A percentile compares a stretch with the other conserved stretches of the same genome.
Conservation (phyloP, 2,329 filamentous ascomycete genomes). For the Mycosphaerella arachidis region DNA sequence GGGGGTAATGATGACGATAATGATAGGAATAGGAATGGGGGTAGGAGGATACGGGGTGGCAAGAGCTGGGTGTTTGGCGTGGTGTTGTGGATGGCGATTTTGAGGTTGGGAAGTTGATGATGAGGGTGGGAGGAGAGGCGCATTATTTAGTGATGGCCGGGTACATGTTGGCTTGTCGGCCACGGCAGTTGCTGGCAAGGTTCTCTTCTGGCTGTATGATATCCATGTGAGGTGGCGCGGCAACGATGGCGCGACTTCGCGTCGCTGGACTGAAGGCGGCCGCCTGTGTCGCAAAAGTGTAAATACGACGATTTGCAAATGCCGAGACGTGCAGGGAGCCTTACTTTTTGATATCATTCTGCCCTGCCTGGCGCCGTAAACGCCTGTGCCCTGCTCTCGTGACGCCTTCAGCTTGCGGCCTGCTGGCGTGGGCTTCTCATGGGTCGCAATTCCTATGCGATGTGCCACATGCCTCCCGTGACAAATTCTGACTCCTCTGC, state of each 20-base stretch:
- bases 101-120: not conserved
- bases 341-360: constrained; percentile 5
- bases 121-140: not conserved
- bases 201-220: not conserved
- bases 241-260: not conserved
- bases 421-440: not conserved
- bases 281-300: not conserved
- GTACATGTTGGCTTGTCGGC: not conserved
- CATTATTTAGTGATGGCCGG: not conserved
- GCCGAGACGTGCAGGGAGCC: not conserved
- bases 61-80: not conserved
- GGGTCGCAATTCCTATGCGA: not conserved
- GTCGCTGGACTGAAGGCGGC: not conserved
- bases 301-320: not conserved
- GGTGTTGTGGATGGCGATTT: not conserved
- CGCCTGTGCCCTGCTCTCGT: not conserved
- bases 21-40: not conserved
- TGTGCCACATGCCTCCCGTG: not conserved
- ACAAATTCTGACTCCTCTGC: not conserved
- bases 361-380: not conserved
- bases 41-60: not conserved
- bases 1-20: not conserved
- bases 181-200: not conserved
- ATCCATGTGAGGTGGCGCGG: not conserved
- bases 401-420: not conserved